Base-by-base conservation (phyloP, 148 eudicot genomes). In the Heliosperma pusillum region DNA sequence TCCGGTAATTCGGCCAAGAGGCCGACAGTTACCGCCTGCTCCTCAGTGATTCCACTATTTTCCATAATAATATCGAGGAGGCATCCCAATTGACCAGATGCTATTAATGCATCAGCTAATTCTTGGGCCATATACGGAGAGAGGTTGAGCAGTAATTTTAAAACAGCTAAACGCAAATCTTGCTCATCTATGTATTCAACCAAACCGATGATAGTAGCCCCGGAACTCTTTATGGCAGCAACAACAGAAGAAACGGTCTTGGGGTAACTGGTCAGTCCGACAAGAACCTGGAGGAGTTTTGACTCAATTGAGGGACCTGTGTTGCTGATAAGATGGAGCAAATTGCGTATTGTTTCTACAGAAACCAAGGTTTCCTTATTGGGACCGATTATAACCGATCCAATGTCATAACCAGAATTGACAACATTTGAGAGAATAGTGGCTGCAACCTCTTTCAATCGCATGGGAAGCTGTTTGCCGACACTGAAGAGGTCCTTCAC, bases 221-320 rank as follows among this genome's bases (percentile, higher is more conserved):
- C 98, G n/a, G 88, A 88, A 81, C 91, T 93, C 79, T 84, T 89
- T 73, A 93, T 89, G 81, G 98, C 96, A n/a, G 96, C 76, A 74
- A 89, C 97, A 29, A 91, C 92, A 21, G 85, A 79, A 0, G 60
- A 47, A 59, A 86, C 91, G 12, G 89, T 88, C 42, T 80, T 75
- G 13, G 80, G 83, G 63, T 91, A 84, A 80, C 82, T 87, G 9
- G 98, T 93, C 57, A 93, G 91, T 67, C 98, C 98, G 12, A 93
- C 92, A 40, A 93, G 92, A 67, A 93, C 98, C 75, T 91, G 92
- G 68, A 93, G 85, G 67, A 91, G 98, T 81, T 91, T 91, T 85
- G 93, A 88, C 81, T 87, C 98, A 27, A 93, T 93, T 22, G 93
- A 80, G 0, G 98, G 98, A 44, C 98, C 98, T 2, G 98, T 93